Base-by-base conservation (phyloP, 371 early-diverging fungal genomes). In the Syncephalis plumigaleata region DNA sequence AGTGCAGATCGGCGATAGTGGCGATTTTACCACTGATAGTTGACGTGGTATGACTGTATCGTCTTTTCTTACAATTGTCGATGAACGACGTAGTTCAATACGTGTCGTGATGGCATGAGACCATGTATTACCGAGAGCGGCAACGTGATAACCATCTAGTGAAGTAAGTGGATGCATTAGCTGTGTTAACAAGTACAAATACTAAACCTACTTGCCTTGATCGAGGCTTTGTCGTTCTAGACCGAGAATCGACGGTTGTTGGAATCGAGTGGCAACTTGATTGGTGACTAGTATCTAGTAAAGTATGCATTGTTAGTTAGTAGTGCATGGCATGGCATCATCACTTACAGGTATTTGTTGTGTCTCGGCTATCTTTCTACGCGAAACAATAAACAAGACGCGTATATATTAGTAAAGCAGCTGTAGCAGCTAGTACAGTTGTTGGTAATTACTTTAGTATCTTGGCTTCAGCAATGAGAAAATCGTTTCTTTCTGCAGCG, bases 51-150 rank as follows among this genome's bases (percentile, higher is more conserved):
- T 23, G 39, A 17, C 23, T 23, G 22, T 4, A n/a, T 51, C 4
- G 44, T 16, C 31, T 44, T 44, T 24, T 16, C 11, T 36, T 36
- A 36, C 11, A 25, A 20, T 17, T 36, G 9, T 15, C n/a, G 46
- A 22, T 26, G 22, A 39, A 18, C 47, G 17, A 44, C 26, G 44
- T 25, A 16, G 36, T 26, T 53, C 48, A 24, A 53, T 24, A 5
- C 48, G 48, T 31, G 53, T 53, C 17, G 49, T 53, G 25, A 53
- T 44, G 18, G 53, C 39, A 37, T 53, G 53, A 17, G 53, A 25
- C 53, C 53, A 53, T 2, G 48, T 48, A 36, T 48, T 53, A 36
- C 53, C 53, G 47, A 53, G 25, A 2, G 48, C 53, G 16, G 53
- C 42, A 25, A 39, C 48, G 15, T 47, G 17, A 8, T 15, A 27